Evolutionary conservation across 441 rosid species (phyloP), one percentile per base, ranked within the genome.

Genomic region (Biscutella laevigata): DNA sequence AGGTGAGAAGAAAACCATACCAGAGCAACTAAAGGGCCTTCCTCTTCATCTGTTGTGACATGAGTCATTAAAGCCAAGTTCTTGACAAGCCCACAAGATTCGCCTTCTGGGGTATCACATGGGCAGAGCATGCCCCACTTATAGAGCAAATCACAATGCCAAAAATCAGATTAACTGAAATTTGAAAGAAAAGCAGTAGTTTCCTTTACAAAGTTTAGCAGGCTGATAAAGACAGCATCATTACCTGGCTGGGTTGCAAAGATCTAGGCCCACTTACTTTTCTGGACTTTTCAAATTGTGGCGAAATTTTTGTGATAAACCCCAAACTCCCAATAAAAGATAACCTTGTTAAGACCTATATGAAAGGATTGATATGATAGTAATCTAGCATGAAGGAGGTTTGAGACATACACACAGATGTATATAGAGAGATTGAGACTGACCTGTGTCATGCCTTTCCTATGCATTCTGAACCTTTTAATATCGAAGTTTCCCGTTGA

Each of bases 51-150:
- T 28, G 97, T 92, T 21, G 97, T 92, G 59, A 92, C 97, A 77
- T 92, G 97, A 81, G 97, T 92, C 99, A 92, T 92, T 64, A 92
- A 57, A 60, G 99, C 99, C 75, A 92, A 78, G 72, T 92, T 92
- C 76, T 92, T 92, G 55, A 92, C 99, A 64, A 92, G 78, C 40
- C 99, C 99, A 69, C 99, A 92, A 28, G 99, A 71, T 73, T 88
- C 99, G 4, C 97, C 99, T 76, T 92, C 97, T 4, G 97, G 97
- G 51, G 99, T 92, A 77, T 92, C 97, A 74, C 95, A 88, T 29
- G 97, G 97, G 73, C 99, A 88, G 64, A 92, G 95, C 99, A 92
- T 92, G 24, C 99, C 99, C 99, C 99, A 92, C 98, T 92, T 53
- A 36, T 12, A 66, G 28, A 73, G 72, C 22, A 54, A 42, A 43